Conservation (phyloP, 2,329 filamentous ascomycete genomes). For the Arthrobotrys musiformis region DNA sequence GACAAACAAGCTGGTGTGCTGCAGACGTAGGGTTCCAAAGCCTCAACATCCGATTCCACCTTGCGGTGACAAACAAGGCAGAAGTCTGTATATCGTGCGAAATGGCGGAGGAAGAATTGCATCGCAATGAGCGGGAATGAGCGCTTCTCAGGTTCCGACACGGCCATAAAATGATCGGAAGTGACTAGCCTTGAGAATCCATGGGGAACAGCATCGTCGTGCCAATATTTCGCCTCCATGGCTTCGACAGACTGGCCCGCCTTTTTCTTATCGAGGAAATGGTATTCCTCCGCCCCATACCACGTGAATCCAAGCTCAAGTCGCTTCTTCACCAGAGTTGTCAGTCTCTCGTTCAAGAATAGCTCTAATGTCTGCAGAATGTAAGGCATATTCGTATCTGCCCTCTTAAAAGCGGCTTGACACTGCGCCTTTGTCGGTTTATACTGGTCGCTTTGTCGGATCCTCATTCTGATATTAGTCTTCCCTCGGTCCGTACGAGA, state of each 20-base stretch:
- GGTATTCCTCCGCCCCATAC: slow-evolving; percentile 73
- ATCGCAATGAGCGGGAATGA: slow-evolving; percentile 69
- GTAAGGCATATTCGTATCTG: slow-evolving; percentile 36
- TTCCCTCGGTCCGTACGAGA: slow-evolving; percentile 3
- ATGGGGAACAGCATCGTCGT: slow-evolving; percentile 56
- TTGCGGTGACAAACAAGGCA: slow-evolving; percentile 84
- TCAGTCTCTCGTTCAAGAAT: slow-evolving; percentile 73
- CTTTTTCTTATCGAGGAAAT: slow-evolving; percentile 59
- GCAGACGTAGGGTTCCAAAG: slow-evolving; percentile 83
- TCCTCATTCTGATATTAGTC: slow-evolving; percentile 30
- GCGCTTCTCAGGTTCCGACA: slow-evolving; percentile 61
- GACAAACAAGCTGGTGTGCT: slow-evolving; percentile 79
- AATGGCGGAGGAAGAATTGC: slow-evolving; percentile 76
- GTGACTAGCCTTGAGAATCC: slow-evolving; percentile 46
- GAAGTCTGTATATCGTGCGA: slow-evolving; percentile 84
- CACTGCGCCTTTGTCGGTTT: slow-evolving; percentile 43
- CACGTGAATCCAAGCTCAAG: slow-evolving; percentile 69
- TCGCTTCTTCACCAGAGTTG: slow-evolving; percentile 72
- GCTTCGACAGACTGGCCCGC: slow-evolving; percentile 15
- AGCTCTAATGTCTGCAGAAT: slow-evolving; percentile 34
- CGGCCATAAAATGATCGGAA: slow-evolving; percentile 66
- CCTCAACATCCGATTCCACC: slow-evolving; percentile 72
- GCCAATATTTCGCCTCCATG: slow-evolving; percentile 56
- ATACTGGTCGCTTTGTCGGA: slow-evolving; percentile 45
- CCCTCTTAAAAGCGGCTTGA: slow-evolving; percentile 29